These are phyloP conservation scores for Colletotrichum cordylinicola DNA, from an alignment of 2,329 filamentous ascomycete species.

Conservation along the genomic window DNA sequence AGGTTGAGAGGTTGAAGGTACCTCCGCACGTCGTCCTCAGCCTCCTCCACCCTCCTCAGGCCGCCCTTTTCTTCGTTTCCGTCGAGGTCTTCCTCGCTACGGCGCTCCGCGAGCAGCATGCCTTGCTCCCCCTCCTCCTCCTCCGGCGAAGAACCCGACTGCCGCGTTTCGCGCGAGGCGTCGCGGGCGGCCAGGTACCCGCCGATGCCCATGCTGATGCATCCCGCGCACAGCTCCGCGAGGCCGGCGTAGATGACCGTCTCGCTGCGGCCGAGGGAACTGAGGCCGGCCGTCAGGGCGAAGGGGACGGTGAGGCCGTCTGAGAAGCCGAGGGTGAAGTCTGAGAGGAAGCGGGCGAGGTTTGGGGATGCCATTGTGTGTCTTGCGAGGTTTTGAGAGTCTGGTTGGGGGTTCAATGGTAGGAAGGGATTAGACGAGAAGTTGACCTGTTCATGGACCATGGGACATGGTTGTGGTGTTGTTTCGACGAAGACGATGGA, in stretches of 20 bases:
- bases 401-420: background rate
- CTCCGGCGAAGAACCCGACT: background rate
- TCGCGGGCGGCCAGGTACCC: slow-evolving; percentile 68
- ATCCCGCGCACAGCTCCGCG: slow-evolving; percentile 73
- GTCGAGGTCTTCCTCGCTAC: slow-evolving; percentile 2
- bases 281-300: slow-evolving; percentile 74
- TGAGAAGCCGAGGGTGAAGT: slow-evolving; percentile 76
- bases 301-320: slow-evolving; percentile 80
- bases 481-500: background rate
- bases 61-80: background rate
- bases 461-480: background rate
- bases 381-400: background rate
- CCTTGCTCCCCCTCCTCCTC: slow-evolving; percentile 26
- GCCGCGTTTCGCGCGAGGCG: slow-evolving; percentile 25
- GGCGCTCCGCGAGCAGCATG: slow-evolving; percentile 26
- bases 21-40: slow-evolving; percentile 30
- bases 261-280: slow-evolving; percentile 62
- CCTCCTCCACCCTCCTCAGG: background rate
- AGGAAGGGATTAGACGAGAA: background rate
- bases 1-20: slow-evolving; percentile 39
- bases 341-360: slow-evolving; percentile 54
- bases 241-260: slow-evolving; percentile 72
- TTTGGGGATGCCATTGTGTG: slow-evolving; percentile 21
- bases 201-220: slow-evolving; percentile 77
- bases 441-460: background rate